Base-by-base conservation (phyloP, 768 basidiomycete species). In the Amanita molliuscula region DNA sequence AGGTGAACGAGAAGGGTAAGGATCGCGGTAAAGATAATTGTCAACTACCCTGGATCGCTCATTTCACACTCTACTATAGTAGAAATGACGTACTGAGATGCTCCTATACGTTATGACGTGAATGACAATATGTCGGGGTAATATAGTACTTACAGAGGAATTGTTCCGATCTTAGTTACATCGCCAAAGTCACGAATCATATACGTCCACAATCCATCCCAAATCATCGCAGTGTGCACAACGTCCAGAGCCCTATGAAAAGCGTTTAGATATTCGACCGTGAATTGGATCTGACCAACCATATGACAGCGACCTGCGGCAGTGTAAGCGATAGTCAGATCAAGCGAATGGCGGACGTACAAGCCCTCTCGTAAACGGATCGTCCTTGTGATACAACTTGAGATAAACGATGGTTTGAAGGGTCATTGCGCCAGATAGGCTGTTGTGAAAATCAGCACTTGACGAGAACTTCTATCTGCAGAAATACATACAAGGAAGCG, bases 391-490 rank as follows among this genome's bases (percentile, higher is more conserved):
- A 33, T 55, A 58, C 4, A 56, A 28, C 46, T 56, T 58, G 47
- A 52, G 48, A 48, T 60, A 60, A n/a, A 55, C 40, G 15, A 58
- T 35, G 8, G 48, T 44, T 35, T 60, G 59, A 1, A 69, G 60
- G 20, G 59, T 45, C 4, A 67, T 64, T 9, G 66, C 57, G 2
- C 71, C 71, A 23, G 66, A 67, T 9, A 64, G 40, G 43, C 62
- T 64, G 31, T 16, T n/a, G 28, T 21, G 10, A 2, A 46, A 28
- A 31, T 31, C 31, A 31, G 13, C 13, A 31, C 10, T 31, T 13
- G 31, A 31, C 31, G 7, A 31, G 20, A 13, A 2, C 21, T 3
- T 25, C 1, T n/a, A 21, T 21, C 9, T 29, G 3, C 13, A 28
- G 21, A 16, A 23, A 18, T 3, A 20, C 38, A 21, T 44, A 70